These are phyloP conservation scores for Diaporthe batatas DNA, from an alignment of 2,329 filamentous ascomycete genomes.

Conservation along the genomic window DNA sequence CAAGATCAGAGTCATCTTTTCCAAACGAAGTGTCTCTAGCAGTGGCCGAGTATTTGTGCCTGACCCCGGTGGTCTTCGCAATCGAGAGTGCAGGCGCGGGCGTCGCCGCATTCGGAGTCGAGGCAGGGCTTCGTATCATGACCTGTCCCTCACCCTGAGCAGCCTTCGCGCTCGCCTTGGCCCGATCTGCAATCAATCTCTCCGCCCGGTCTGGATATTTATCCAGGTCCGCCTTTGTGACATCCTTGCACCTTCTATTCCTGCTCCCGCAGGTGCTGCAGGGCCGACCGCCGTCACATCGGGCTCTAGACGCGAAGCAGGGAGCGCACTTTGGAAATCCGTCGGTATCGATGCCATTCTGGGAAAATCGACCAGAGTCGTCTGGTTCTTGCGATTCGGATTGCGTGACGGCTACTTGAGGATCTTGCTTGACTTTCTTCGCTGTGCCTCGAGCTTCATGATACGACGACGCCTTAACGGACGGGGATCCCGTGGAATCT, in stretches of 20 bases:
- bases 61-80: neutral
- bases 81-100: neutral
- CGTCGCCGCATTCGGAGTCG: neutral
- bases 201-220: neutral
- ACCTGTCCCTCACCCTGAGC: neutral
- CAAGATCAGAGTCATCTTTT: conserved; percentile 1
- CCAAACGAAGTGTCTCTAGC: neutral
- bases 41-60: neutral
- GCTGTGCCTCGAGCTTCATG: neutral
- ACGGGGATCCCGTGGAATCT: neutral
- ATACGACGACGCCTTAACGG: neutral
- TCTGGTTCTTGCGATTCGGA: neutral
- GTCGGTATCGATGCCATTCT: conserved; percentile 1
- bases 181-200: neutral
- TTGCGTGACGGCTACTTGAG: neutral
- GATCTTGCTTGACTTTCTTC: neutral
- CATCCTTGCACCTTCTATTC: neutral
- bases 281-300: conserved; percentile 6
- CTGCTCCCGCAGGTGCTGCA: neutral
- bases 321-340: conserved; percentile 3
- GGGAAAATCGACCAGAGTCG: neutral
- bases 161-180: neutral
- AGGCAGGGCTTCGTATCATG: neutral
- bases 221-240: conserved; percentile 19
- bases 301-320: neutral